Conservation (phyloP, 352 stramenopile species). For the Phytophthora agathidicida region DNA sequence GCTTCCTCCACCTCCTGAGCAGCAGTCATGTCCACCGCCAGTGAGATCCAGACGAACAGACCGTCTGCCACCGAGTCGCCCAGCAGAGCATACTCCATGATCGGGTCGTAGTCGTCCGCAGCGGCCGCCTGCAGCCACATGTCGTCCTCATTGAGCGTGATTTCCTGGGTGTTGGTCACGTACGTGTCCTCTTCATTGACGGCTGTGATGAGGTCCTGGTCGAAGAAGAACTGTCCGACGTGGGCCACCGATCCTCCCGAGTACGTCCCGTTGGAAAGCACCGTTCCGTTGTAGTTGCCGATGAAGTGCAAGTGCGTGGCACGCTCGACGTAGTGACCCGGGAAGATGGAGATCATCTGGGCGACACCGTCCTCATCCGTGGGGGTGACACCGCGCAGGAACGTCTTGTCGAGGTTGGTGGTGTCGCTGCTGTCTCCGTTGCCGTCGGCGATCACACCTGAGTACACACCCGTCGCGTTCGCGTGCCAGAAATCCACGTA, state of each 20-base stretch:
- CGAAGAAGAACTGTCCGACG: constrained; percentile 38
- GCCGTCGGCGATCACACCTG: constrained; percentile 22
- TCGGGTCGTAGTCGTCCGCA: constrained; percentile 24
- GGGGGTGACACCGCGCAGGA: constrained; percentile 24
- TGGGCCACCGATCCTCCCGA: constrained; percentile 12
- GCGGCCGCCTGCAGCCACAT: constrained; percentile 19
- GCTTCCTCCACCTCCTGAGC: constrained; percentile 16
- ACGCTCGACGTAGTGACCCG: constrained; percentile 28
- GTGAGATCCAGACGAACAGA: constrained; percentile 29
- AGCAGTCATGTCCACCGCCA: constrained; percentile 28
- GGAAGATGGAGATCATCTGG: constrained; percentile 29
- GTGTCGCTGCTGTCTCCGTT: constrained; percentile 35
- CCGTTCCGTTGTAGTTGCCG: constrained; percentile 26
- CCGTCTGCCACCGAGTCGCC: constrained; percentile 5
- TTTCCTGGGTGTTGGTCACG: constrained; percentile 28
- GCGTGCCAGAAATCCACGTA: constrained; percentile 40
- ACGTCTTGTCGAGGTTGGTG: constrained; percentile 36
- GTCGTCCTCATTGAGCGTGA: constrained; percentile 33
- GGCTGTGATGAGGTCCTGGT: constrained; percentile 33
- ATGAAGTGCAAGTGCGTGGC: constrained; percentile 38
- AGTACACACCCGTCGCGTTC: constrained; percentile 39
- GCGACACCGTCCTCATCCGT: constrained; percentile 29
- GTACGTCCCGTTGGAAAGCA: constrained; percentile 28
- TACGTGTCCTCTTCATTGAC: constrained; percentile 32
- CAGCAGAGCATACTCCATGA: constrained; percentile 15